Percentiles rank a stretch among this genome's conserved stretches.
phyloP scores from a whole-genome alignment of 1,139 yeast species.

The Saccharomyces uvarum region DNA sequence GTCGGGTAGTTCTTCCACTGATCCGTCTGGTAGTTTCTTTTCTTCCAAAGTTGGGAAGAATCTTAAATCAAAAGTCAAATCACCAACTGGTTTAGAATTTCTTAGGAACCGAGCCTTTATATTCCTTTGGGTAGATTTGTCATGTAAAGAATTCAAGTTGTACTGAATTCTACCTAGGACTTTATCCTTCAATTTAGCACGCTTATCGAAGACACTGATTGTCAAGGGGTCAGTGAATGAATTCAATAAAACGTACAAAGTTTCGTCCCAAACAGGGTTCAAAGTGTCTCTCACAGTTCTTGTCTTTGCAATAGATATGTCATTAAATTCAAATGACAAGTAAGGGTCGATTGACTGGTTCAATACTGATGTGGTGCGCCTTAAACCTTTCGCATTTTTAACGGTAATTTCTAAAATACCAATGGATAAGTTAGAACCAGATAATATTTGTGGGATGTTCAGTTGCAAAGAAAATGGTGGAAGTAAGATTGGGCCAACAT shows the following conservation, averaged over 20 bases:
- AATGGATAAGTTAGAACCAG: constrained; percentile 78
- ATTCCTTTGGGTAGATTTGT: constrained; percentile 45
- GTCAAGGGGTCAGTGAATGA: constrained; percentile 74
- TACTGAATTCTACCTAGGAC: constrained; percentile 67
- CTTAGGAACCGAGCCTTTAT: constrained; percentile 53
- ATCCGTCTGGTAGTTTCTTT: constrained; percentile 71
- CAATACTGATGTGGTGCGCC: constrained; percentile 52
- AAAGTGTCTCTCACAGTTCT: constrained; percentile 54
- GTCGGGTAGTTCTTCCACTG: constrained; percentile 79
- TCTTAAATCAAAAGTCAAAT: constrained; percentile 57
- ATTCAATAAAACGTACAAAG: constrained; percentile 56
- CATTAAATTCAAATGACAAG: constrained; percentile 55
- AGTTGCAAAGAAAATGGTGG: constrained; percentile 87
- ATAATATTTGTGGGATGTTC: constrained; percentile 79
- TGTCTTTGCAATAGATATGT: constrained; percentile 55
- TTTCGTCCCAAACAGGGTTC: constrained; percentile 78
- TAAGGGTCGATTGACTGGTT: constrained; percentile 87
- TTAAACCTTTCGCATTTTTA: constrained; percentile 57
- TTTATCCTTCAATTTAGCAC: constrained; percentile 73
- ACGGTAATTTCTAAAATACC: constrained; percentile 74
- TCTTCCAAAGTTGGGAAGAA: constrained; percentile 77
- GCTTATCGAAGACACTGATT: constrained; percentile 61
- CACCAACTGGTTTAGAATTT: constrained; percentile 77
- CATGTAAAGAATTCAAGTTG: constrained; percentile 59
- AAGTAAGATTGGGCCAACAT: constrained; percentile 80